A percentile compares a stretch with the other conserved stretches of the same genome.
Conservation (phyloP, 345 rosid genomes). For the Aurinia saxatilis region DNA sequence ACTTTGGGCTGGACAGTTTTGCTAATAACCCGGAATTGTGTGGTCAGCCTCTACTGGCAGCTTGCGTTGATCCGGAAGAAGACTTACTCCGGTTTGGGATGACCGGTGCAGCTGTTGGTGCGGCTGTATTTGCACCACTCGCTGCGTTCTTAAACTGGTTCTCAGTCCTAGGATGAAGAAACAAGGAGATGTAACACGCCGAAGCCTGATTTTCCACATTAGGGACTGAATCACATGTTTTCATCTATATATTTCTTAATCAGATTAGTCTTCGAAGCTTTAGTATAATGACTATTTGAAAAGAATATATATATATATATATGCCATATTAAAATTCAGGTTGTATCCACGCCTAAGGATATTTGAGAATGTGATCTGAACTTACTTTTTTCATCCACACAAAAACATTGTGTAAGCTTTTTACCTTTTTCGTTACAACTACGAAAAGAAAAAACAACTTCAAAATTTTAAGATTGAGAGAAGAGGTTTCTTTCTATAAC, state of each 20-base stretch:
- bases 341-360: no score
- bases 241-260: background rate
- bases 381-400: no score
- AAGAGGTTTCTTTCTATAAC: no score
- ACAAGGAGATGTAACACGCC: background rate
- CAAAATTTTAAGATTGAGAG: no score
- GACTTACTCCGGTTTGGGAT: constrained; percentile 25
- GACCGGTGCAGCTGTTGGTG: constrained; percentile 48
- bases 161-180: background rate
- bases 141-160: constrained; percentile 5
- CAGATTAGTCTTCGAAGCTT: background rate
- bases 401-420: no score
- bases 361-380: no score
- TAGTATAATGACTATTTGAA: background rate
- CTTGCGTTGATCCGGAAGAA: constrained; percentile 20
- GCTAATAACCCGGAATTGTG: constrained; percentile 58
- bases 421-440: no score
- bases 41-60: constrained; percentile 41
- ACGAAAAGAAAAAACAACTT: no score
- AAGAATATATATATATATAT: no score
- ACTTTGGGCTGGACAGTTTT: constrained; percentile 12
- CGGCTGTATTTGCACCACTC: constrained; percentile 25
- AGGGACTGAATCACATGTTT: background rate
- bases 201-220: background rate
- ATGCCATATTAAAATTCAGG: no score